A percentile compares a stretch with the other conserved stretches of the same genome.
Evolutionary conservation across 345 rosid genomes (phyloP).

Genomic region (Odontarrhena argentea): DNA sequence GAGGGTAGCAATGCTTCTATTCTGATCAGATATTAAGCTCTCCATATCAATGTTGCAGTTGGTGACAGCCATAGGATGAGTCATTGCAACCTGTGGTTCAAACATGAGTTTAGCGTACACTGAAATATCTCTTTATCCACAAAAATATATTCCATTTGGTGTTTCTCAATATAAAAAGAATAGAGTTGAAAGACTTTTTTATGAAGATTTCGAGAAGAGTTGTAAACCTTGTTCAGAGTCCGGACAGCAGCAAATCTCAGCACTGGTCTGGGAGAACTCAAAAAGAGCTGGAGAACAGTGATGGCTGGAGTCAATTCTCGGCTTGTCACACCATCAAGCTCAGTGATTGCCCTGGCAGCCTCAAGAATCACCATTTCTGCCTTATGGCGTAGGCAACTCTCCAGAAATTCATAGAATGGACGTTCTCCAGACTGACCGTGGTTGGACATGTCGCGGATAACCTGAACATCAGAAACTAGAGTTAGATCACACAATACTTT

Average conservation of each 20-base stretch:
- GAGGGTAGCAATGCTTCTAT: constrained; percentile 97
- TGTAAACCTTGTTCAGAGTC: constrained; percentile 82
- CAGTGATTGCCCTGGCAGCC: constrained; percentile 99
- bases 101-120: constrained; percentile 22
- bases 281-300: constrained; percentile 94
- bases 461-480: constrained; percentile 49
- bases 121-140: constrained; percentile 14
- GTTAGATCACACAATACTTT: constrained; percentile 10
- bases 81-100: constrained; percentile 87
- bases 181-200: neutral
- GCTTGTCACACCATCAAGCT: constrained; percentile 89
- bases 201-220: constrained; percentile 5
- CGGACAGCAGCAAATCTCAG: constrained; percentile 98
- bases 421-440: constrained; percentile 84
- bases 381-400: constrained; percentile 94
- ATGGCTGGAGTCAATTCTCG: constrained; percentile 96
- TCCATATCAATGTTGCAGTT: constrained; percentile 99
- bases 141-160: neutral
- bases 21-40: constrained; percentile 95
- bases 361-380: constrained; percentile 98
- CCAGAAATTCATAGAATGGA: constrained; percentile 94
- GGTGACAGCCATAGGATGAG: constrained; percentile 98
- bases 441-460: constrained; percentile 77
- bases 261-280: constrained; percentile 97
- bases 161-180: constrained; percentile 2